Conservation (phyloP, 192 early-diverging fungal genomes). For the Coemansia sp. region DNA sequence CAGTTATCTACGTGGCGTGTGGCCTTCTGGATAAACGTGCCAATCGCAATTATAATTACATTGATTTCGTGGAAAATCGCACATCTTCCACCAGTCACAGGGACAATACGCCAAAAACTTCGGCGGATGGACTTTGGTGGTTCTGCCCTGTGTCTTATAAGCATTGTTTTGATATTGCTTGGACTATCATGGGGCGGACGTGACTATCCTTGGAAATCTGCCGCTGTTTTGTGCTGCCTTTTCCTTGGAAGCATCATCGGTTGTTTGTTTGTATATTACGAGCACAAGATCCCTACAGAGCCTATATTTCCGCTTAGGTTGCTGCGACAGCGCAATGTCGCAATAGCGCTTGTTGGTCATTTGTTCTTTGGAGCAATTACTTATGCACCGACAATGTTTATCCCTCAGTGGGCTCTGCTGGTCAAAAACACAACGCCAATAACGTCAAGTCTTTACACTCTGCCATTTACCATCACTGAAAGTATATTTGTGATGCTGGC, state of each 20-base stretch:
- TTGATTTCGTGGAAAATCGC: conserved; percentile 60
- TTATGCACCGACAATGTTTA: conserved; percentile 33
- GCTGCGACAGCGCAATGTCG: conserved; percentile 53
- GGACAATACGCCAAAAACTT: conserved; percentile 43
- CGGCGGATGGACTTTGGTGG: conserved; percentile 59
- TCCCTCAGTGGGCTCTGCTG: conserved; percentile 36
- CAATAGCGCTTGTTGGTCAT: conserved; percentile 18
- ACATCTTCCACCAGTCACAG: conserved; percentile 52
- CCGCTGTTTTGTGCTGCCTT: conserved; percentile 49
- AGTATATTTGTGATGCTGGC: conserved; percentile 50
- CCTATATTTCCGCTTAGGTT: conserved; percentile 62
- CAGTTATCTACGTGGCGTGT: conserved; percentile 64
- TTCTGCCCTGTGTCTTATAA: conserved; percentile 35
- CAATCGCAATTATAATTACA: conserved; percentile 56
- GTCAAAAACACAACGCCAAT: conserved; percentile 40
- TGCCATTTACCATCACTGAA: conserved; percentile 23
- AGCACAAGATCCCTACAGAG: conserved; percentile 56
- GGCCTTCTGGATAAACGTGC: conserved; percentile 82
- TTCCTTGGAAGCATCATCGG: conserved; percentile 29
- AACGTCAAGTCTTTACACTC: conserved; percentile 26
- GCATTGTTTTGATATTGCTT: conserved; percentile 52
- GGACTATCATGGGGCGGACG: conserved; percentile 61
- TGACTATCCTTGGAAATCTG: conserved; percentile 53
- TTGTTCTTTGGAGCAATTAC: conserved; percentile 35
- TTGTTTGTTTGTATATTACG: conserved; percentile 57